Conservation (phyloP, 441 rosid species). For the Arabidopsis hybrid region DNA sequence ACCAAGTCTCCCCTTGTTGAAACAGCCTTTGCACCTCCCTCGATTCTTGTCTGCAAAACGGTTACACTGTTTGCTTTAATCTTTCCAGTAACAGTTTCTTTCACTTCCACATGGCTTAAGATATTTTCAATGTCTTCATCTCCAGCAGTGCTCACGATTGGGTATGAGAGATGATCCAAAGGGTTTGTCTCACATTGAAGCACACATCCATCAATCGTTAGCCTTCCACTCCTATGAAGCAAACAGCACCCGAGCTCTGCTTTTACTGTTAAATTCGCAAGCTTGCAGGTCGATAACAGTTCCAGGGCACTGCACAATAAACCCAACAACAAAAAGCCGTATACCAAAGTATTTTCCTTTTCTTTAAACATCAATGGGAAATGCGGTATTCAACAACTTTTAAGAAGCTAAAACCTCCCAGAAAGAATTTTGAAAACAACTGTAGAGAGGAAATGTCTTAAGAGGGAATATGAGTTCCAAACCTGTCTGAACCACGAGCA, state of each 20-base stretch:
- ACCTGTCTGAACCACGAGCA: slow-evolving; percentile 97
- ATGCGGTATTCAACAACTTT: slow-evolving; percentile 1
- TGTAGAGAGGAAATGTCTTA: neutral
- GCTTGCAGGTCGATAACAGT: slow-evolving; percentile 80
- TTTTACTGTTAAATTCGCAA: slow-evolving; percentile 81
- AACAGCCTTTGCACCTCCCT: slow-evolving; percentile 94
- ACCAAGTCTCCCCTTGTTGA: slow-evolving; percentile 76
- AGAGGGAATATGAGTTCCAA: slow-evolving; percentile 41
- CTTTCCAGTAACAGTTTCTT: slow-evolving; percentile 46
- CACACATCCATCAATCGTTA: slow-evolving; percentile 83
- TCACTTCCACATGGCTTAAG: slow-evolving; percentile 47
- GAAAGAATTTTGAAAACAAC: slow-evolving; percentile 5
- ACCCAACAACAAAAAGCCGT: slow-evolving; percentile 40
- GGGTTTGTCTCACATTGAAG: slow-evolving; percentile 90
- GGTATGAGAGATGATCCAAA: slow-evolving; percentile 86
- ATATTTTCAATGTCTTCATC: slow-evolving; percentile 30
- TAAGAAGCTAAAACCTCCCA: slow-evolving; percentile 15
- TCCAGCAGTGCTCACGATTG: slow-evolving; percentile 81
- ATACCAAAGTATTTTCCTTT: slow-evolving; percentile 37
- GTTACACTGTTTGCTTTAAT: slow-evolving; percentile 56
- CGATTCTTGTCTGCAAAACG: slow-evolving; percentile 82
- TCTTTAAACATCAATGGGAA: neutral
- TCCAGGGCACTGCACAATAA: slow-evolving; percentile 81
- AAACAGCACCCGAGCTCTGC: slow-evolving; percentile 97
- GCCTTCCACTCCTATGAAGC: slow-evolving; percentile 90